phyloP scores from a whole-genome alignment of 805 yeast species.

The Pichia nanzhaoensis region DNA sequence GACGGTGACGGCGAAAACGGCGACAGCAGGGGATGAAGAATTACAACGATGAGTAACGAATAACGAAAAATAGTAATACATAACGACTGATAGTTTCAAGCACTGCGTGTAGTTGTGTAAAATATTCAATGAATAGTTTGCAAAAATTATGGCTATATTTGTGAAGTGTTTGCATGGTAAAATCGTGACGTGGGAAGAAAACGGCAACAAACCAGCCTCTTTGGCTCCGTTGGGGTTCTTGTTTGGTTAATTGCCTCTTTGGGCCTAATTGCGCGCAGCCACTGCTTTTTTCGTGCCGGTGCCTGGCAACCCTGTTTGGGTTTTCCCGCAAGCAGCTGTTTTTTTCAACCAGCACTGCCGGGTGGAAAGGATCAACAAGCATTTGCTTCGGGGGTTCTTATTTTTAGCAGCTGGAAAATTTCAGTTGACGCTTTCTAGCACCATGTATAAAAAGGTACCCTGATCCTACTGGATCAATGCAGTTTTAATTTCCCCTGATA shows the following conservation, averaged over 20 bases:
- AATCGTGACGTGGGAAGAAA: too few relatives aligned
- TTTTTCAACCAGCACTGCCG: slow-evolving; percentile 1
- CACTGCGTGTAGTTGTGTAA: too few relatives aligned
- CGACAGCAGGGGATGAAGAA: too few relatives aligned
- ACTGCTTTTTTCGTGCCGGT: not conserved
- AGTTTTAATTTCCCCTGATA: not conserved
- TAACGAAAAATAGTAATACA: too few relatives aligned
- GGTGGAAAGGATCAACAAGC: not conserved
- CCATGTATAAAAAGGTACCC: slow-evolving; percentile 3
- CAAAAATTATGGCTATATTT: too few relatives aligned
- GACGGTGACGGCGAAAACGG: too few relatives aligned
- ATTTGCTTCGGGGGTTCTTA: too few relatives aligned
- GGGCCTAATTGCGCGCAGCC: slow-evolving; percentile 1
- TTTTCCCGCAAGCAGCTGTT: not conserved
- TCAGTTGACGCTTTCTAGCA: not conserved
- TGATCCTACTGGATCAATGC: slow-evolving; percentile 3
- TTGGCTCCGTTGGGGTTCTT: not conserved
- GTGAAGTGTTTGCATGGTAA: too few relatives aligned
- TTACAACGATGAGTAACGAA: too few relatives aligned
- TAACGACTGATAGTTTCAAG: too few relatives aligned
- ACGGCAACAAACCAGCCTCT: not conserved
- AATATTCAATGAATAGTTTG: too few relatives aligned
- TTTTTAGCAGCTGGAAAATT: too few relatives aligned
- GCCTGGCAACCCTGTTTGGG: not conserved
- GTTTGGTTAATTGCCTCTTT: not conserved